A percentile compares a stretch with the other conserved stretches of the same genome.
Conservation (phyloP, 176 grass and related monocot species). For the Lolium perenne region DNA sequence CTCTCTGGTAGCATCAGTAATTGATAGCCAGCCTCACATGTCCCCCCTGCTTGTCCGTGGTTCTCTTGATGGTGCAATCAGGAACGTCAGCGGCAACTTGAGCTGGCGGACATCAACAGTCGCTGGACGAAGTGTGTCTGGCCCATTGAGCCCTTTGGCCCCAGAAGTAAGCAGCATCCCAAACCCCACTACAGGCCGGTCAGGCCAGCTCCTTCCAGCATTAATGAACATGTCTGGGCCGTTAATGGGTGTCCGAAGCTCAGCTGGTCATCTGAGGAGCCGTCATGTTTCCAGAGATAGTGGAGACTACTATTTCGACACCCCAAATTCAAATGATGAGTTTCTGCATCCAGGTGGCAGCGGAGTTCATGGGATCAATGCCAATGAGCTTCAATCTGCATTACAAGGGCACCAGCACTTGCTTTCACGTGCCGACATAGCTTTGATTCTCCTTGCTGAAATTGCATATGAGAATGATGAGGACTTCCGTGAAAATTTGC, state of each 20-base stretch:
- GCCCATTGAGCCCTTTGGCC: constrained; percentile 90
- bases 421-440: constrained; percentile 96
- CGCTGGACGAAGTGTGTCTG: constrained; percentile 90
- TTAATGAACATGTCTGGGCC: constrained; percentile 97
- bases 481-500: constrained; percentile 96
- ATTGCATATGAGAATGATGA: constrained; percentile 99
- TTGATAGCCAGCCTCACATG: constrained; percentile 96
- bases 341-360: constrained; percentile 79
- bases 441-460: constrained; percentile 97
- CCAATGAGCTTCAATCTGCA: constrained; percentile 91
- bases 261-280: constrained; percentile 88
- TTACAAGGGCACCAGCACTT: constrained; percentile 95
- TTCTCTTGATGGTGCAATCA: constrained; percentile 83
- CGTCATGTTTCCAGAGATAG: constrained; percentile 96
- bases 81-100: constrained; percentile 87
- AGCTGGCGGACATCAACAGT: constrained; percentile 97
- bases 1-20: constrained; percentile 66
- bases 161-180: constrained; percentile 75
- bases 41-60: constrained; percentile 98
- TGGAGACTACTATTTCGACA: constrained; percentile 86
- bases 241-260: constrained; percentile 84
- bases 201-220: constrained; percentile 88
- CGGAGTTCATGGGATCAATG: constrained; percentile 81
- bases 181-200: constrained; percentile 77
- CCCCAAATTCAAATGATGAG: constrained; percentile 94